A percentile compares a stretch with the other conserved stretches of the same genome.
phyloP scores from a whole-genome alignment of 2,329 filamentous ascomycete species.

The Chrysoporthe austroafricana region DNA sequence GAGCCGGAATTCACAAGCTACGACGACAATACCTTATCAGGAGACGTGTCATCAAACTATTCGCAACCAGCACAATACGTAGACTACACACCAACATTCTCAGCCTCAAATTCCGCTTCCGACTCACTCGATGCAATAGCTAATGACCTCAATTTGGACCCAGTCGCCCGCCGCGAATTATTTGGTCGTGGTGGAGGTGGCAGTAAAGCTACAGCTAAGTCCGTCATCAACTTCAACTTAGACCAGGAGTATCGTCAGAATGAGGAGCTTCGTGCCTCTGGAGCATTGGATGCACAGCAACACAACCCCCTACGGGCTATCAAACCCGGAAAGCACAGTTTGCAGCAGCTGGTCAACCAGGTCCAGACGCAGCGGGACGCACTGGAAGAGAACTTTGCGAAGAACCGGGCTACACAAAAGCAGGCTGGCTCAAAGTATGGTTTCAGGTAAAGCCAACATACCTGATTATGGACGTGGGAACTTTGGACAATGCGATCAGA shows the following conservation, averaged over 20 bases:
- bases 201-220: constrained; percentile 54
- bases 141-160: constrained; percentile 76
- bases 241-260: constrained; percentile 87
- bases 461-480: background rate
- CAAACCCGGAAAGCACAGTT: constrained; percentile 84
- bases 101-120: constrained; percentile 11
- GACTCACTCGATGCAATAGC: constrained; percentile 73
- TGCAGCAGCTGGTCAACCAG: constrained; percentile 84
- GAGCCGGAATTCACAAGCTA: constrained; percentile 34
- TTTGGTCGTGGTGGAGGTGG: constrained; percentile 69
- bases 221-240: constrained; percentile 85
- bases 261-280: constrained; percentile 71
- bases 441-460: constrained; percentile 55
- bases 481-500: too few relatives aligned
- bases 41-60: constrained; percentile 31
- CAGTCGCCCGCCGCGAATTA: constrained; percentile 77
- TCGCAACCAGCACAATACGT: constrained; percentile 12
- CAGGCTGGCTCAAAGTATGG: constrained; percentile 85
- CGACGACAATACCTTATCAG: constrained; percentile 39
- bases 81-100: constrained; percentile 26
- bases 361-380: constrained; percentile 83
- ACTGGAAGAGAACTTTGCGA: constrained; percentile 88
- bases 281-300: constrained; percentile 70
- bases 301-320: constrained; percentile 85
- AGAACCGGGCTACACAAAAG: constrained; percentile 76